Base-by-base conservation (phyloP, 1,139 yeast genomes). In the Debaryomycetaceae sp. region DNA sequence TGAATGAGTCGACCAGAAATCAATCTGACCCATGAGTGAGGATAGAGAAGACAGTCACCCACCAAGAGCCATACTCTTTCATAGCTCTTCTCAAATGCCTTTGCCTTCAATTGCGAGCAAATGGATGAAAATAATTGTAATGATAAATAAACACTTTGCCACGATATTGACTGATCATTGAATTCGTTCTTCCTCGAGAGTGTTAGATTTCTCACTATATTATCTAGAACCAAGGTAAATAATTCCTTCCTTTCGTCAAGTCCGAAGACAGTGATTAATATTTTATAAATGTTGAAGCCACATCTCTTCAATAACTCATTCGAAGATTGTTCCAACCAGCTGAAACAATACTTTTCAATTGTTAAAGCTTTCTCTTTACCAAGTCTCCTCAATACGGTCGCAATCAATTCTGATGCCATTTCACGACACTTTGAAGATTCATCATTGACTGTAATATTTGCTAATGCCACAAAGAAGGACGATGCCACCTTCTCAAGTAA, bases 21-120 rank as follows among this genome's bases (percentile, higher is more conserved):
- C 45, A 87, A 71, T 57, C 98, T 80, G 9, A 91, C 86, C 98
- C 98, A 91, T 0, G 95, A 76, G 62, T 91, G 98, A 2, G 97
- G 97, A 62, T 80, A 93, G 43, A 91, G 68, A 49, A 90, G 69
- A 24, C 82, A 68, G 9, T 75, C 76, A 27, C 81, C 71, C 5
- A 86, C 67, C 20, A 66, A 63, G 9, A 60, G 57, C 93, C 95
- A 86, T 9, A 78, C 54, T 1, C 39, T 40, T 34, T 63, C 70
- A 53, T 63, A 75, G 1, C 45, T 46, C 1, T 49, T 42, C 20
- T 49, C 55, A 24, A 75, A 64, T 46, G 75, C 74, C 1, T 57
- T 52, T 13, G 62, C 63, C 37, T 63, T 65, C 41, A 62, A 52
- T 8, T 56, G 55, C 6, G 61, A 48, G 39, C 78, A 67, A 24